Base-by-base conservation (phyloP, 2,329 filamentous ascomycete genomes). In the Colletotrichum tofieldiae region DNA sequence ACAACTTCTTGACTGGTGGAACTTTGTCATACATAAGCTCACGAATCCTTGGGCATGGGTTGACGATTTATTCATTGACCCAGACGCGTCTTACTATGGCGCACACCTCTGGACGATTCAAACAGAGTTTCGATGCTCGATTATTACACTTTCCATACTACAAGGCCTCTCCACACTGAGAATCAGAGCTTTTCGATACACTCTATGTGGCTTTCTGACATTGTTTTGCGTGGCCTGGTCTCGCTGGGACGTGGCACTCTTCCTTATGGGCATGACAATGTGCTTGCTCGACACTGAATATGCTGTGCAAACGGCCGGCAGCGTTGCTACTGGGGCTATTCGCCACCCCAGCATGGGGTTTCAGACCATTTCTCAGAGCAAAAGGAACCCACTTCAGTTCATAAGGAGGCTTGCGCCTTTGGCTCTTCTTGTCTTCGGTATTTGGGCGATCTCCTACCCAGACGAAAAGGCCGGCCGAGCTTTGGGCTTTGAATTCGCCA, bases 81-180 rank as follows among this genome's bases (percentile, higher is more conserved):
- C 82, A 63, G 23, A 59, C 20, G 35, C 55, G n/a, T 82, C 79
- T 39, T 89, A 90, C 76, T 88, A 90, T 76, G 83, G 88, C 29
- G 49, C 49, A 8, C 89, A 91, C 73, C 79, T 91, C 29, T 91
- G 89, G 89, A 90, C 89, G 5, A 90, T 91, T 49, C 89, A 89
- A 5, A 84, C 90, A 58, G 89, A 91, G 78, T 90, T 89, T 76
- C 83, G 86, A 67, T 87, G 86, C 77, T 90, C 87, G 3, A 84
- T 91, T 8, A 52, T 52, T 8, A 52, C 23, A 14, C 49, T 52
- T 18, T 14, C 49, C 14, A 29, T 32, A 18, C 23, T 52, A 7
- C 49, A 52, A 77, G 82, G 88, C 67, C 83, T 91, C 12, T 91
- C 90, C 78, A 79, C 90, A 8, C 20, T 52, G 26, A 23, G 49